Conservation (phyloP, 441 rosid species). For the Populus hybrid region DNA sequence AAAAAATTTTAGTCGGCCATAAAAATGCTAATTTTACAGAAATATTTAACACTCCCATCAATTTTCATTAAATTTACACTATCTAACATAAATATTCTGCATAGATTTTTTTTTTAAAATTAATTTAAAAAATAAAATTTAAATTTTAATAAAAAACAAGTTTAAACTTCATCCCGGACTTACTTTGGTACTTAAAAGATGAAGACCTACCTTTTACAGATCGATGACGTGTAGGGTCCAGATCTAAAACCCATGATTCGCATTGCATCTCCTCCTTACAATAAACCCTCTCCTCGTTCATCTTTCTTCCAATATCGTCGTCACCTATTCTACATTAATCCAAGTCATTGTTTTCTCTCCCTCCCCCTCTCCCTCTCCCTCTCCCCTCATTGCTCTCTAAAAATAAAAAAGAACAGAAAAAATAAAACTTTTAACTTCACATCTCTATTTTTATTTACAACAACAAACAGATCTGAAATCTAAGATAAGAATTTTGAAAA, state of each 20-base stretch:
- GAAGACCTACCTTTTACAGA: conserved; percentile 14
- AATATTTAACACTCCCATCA: too few relatives aligned
- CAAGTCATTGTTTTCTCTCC: not conserved
- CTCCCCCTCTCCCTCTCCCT: too few relatives aligned
- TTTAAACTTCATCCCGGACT: too few relatives aligned
- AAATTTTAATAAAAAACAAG: too few relatives aligned
- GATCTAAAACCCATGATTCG: conserved; percentile 51
- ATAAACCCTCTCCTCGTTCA: not conserved
- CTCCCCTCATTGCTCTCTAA: not conserved
- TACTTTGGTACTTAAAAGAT: not conserved
- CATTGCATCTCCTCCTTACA: not conserved
- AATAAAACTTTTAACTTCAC: not conserved
- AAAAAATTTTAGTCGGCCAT: too few relatives aligned
- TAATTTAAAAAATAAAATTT: too few relatives aligned
- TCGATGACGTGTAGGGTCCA: conserved; percentile 81
- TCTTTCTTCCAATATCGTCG: too few relatives aligned
- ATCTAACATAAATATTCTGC: too few relatives aligned
- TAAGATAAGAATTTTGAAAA: conserved; percentile 13
- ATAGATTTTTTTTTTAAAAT: too few relatives aligned
- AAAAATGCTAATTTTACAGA: not conserved
- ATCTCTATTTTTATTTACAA: conserved; percentile 3
- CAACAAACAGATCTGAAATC: conserved; percentile 27
- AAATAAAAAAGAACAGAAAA: not conserved
- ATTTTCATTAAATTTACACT: too few relatives aligned
- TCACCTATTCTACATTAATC: not conserved